Conservation (phyloP, 1,139 yeast species). For the Taphrina confusa region DNA sequence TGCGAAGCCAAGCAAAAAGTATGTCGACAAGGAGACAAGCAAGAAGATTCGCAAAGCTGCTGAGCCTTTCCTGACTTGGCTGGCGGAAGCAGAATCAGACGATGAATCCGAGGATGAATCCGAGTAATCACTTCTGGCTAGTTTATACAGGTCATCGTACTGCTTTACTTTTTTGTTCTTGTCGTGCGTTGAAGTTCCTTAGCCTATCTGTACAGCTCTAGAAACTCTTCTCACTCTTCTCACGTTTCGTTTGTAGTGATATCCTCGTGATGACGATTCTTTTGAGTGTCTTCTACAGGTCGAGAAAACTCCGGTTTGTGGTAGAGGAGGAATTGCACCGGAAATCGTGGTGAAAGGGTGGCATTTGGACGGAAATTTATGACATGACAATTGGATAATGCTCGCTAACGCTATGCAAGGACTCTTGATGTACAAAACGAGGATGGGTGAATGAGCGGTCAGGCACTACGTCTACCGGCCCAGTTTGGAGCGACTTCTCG, state of each 20-base stretch:
- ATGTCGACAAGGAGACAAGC: conserved; percentile 85
- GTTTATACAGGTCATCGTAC: neutral
- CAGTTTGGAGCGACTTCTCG: conserved; percentile 43
- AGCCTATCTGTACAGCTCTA: neutral
- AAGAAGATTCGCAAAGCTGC: conserved; percentile 96
- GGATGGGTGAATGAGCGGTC: neutral
- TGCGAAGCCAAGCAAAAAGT: conserved; percentile 86
- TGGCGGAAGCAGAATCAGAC: conserved; percentile 88
- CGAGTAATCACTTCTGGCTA: neutral
- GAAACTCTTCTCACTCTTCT: conserved; percentile 1
- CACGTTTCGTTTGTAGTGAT: too few relatives aligned
- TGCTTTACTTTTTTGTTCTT: neutral
- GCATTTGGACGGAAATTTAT: too few relatives aligned
- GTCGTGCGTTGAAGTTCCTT: neutral
- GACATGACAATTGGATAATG: too few relatives aligned
- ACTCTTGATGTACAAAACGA: neutral
- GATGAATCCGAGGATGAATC: conserved; percentile 53
- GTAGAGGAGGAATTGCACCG: too few relatives aligned
- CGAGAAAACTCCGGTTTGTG: too few relatives aligned
- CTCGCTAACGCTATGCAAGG: conserved; percentile 4
- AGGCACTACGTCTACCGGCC: conserved; percentile 26
- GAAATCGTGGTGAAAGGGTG: too few relatives aligned
- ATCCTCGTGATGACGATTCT: too few relatives aligned
- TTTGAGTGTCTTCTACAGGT: too few relatives aligned
- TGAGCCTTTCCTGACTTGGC: conserved; percentile 92